phyloP scores from a whole-genome alignment of 768 basidiomycete genomes.

The Panus rudis region DNA sequence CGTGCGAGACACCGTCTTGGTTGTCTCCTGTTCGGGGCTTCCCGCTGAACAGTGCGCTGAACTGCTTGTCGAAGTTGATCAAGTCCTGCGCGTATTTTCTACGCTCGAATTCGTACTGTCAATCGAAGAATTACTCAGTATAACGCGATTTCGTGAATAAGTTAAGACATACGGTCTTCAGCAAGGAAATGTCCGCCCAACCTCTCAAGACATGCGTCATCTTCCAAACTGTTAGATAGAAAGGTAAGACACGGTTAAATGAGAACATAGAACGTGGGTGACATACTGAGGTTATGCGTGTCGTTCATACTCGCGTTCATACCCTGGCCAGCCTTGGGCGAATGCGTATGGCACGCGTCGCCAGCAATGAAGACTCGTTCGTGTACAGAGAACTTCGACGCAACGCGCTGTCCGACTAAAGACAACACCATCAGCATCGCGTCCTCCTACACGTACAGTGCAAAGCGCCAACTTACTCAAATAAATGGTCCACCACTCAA shows the following conservation, averaged over 20 bases:
- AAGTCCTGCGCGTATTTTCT: constrained; percentile 47
- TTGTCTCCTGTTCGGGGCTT: constrained; percentile 37
- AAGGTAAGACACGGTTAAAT: background rate
- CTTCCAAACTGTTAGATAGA: constrained; percentile 39
- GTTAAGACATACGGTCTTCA: constrained; percentile 35
- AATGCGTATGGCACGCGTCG: constrained; percentile 45
- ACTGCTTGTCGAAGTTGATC: constrained; percentile 46
- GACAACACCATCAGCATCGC: background rate
- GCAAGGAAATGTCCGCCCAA: constrained; percentile 36
- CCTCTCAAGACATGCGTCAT: constrained; percentile 42
- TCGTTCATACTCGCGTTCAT: constrained; percentile 51
- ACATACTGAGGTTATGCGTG: constrained; percentile 39
- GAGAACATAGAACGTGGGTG: background rate
- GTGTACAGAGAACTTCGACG: constrained; percentile 38
- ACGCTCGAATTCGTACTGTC: constrained; percentile 46
- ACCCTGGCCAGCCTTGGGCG: constrained; percentile 41
- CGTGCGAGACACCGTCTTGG: constrained; percentile 40
- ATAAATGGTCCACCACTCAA: constrained; percentile 47
- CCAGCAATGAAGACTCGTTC: constrained; percentile 52
- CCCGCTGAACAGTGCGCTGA: constrained; percentile 45
- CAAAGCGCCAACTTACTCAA: constrained; percentile 27
- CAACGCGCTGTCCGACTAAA: constrained; percentile 49
- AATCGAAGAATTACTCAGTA: background rate
- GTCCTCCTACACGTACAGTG: background rate
- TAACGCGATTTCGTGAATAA: background rate